Percentiles rank a stretch among this genome's conserved stretches.
Conservation (phyloP, 805 yeast species). For the Yarrowia deformans region DNA sequence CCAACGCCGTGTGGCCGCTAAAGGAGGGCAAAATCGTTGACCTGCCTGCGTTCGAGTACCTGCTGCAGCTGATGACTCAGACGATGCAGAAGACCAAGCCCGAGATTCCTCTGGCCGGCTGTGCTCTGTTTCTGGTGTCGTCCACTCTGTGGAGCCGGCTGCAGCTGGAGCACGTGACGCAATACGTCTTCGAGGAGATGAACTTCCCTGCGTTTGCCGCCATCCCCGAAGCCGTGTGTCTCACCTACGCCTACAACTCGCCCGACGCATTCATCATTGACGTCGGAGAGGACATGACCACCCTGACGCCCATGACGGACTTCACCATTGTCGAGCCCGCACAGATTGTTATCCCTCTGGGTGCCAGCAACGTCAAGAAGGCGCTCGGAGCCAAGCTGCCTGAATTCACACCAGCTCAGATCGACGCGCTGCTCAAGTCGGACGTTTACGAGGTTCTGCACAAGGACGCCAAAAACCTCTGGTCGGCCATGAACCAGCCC, state of each 20-base stretch:
- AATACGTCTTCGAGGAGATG: slow-evolving; percentile 75
- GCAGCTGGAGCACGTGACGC: slow-evolving; percentile 72
- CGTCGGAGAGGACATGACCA: slow-evolving; percentile 77
- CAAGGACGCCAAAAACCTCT: slow-evolving; percentile 64
- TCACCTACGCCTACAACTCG: slow-evolving; percentile 71
- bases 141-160: slow-evolving; percentile 73
- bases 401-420: slow-evolving; percentile 60
- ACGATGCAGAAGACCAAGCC: slow-evolving; percentile 57
- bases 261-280: slow-evolving; percentile 78
- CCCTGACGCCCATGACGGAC: slow-evolving; percentile 80
- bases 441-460: slow-evolving; percentile 79
- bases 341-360: slow-evolving; percentile 57
- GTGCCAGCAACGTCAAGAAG: slow-evolving; percentile 71
- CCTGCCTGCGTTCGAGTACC: slow-evolving; percentile 71
- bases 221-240: slow-evolving; percentile 70
- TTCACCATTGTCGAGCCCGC: slow-evolving; percentile 69
- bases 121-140: slow-evolving; percentile 74
- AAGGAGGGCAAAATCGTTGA: slow-evolving; percentile 68
- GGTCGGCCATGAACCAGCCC: slow-evolving; percentile 60
- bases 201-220: slow-evolving; percentile 76
- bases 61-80: slow-evolving; percentile 61
- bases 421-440: slow-evolving; percentile 77
- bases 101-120: slow-evolving; percentile 52
- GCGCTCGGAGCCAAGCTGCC: slow-evolving; percentile 65
- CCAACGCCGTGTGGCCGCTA: slow-evolving; percentile 66